Percentiles rank a stretch among this genome's conserved stretches.
These are phyloP conservation scores for Penicillium palitans DNA, from an alignment of 2,329 filamentous ascomycete species.

Conservation along the genomic window DNA sequence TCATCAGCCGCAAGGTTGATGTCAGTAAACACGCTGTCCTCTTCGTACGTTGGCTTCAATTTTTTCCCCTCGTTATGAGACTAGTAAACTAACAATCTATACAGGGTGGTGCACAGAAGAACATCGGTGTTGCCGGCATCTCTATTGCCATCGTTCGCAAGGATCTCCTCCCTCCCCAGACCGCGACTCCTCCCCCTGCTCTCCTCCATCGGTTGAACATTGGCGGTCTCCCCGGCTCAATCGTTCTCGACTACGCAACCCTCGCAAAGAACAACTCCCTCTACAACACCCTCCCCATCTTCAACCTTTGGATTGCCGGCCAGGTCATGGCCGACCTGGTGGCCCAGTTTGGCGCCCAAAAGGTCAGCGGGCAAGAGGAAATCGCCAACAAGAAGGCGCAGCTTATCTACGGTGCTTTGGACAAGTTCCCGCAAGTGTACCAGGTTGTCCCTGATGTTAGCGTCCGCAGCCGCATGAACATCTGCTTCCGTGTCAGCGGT, in stretches of 20 bases:
- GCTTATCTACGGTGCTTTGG: constrained; percentile 74
- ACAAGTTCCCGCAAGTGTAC: constrained; percentile 72
- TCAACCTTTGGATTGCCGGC: constrained; percentile 89
- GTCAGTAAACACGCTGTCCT: constrained; percentile 77
- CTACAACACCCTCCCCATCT: constrained; percentile 95
- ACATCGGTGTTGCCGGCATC: constrained; percentile 81
- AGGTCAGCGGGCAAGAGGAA: constrained; percentile 74
- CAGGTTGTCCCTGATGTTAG: constrained; percentile 72
- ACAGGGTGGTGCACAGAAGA: constrained; percentile 81
- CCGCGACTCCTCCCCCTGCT: constrained; percentile 64
- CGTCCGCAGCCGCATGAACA: constrained; percentile 86
- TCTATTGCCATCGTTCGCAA: constrained; percentile 86
- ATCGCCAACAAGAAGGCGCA: constrained; percentile 72
- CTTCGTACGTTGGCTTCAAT: constrained; percentile 60
- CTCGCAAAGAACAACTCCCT: constrained; percentile 91
- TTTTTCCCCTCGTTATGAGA: background rate
- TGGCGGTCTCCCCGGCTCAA: constrained; percentile 64
- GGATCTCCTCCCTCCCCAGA: constrained; percentile 68
- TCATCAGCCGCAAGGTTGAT: constrained; percentile 76
- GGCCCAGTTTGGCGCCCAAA: constrained; percentile 60
- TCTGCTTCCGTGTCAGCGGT: constrained; percentile 77
- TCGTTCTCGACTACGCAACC: constrained; percentile 78
- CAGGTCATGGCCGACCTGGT: constrained; percentile 80
- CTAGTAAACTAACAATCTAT: constrained; percentile 15
- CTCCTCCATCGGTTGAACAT: constrained; percentile 73